Conservation (phyloP, 805 yeast genomes). For the Kluyveromyces nonfermentans region DNA sequence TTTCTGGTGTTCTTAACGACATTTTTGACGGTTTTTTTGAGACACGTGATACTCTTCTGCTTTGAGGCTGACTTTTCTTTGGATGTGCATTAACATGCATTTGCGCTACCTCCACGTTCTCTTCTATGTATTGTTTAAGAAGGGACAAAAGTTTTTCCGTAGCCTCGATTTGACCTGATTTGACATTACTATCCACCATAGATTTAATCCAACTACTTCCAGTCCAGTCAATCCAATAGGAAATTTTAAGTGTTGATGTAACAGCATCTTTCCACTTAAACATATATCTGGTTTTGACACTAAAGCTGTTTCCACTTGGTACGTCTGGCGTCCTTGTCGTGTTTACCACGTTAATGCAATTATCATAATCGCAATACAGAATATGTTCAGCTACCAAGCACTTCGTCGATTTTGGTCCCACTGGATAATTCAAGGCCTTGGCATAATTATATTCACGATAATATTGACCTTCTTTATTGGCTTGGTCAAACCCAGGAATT, state of each 20-base stretch:
- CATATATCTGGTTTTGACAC: constrained; percentile 61
- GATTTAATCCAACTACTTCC: constrained; percentile 88
- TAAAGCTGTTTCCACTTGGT: constrained; percentile 81
- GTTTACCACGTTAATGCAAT: constrained; percentile 50
- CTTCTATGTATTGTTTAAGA: constrained; percentile 19
- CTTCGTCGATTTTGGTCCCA: constrained; percentile 89
- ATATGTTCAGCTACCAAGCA: constrained; percentile 57
- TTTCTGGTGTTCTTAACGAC: not conserved
- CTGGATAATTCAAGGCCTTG: constrained; percentile 66
- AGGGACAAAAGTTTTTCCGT: constrained; percentile 37
- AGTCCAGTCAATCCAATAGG: constrained; percentile 80
- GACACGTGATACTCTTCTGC: constrained; percentile 6
- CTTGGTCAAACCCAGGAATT: constrained; percentile 26
- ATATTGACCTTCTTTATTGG: constrained; percentile 33
- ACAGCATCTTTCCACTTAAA: constrained; percentile 67
- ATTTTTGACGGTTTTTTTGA: constrained; percentile 1
- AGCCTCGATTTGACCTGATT: constrained; percentile 65
- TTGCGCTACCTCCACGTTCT: constrained; percentile 8
- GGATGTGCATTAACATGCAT: constrained; percentile 4
- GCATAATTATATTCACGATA: constrained; percentile 55
- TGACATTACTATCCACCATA: constrained; percentile 77
- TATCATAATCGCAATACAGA: constrained; percentile 43
- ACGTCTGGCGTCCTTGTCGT: constrained; percentile 82
- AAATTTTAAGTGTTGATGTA: constrained; percentile 48
- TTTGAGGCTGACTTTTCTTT: constrained; percentile 4